These are phyloP conservation scores for Akanthomyces uredinophilus DNA, from an alignment of 2,329 filamentous ascomycete species.

Conservation along the genomic window DNA sequence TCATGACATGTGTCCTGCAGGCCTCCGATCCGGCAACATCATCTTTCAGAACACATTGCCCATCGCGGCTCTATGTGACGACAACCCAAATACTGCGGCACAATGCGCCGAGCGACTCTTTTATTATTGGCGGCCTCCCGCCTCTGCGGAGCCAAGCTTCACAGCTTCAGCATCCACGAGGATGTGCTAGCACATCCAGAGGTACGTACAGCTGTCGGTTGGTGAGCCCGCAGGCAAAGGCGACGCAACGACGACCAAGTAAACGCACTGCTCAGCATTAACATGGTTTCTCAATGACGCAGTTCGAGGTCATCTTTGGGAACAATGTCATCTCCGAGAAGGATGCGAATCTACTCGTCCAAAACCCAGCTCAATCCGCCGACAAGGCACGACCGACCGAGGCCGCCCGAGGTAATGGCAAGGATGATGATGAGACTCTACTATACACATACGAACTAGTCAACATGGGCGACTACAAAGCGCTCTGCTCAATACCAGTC, in stretches of 20 bases:
- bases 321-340: slow-evolving; percentile 66
- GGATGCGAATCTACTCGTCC: slow-evolving; percentile 59
- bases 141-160: slow-evolving; percentile 44
- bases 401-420: slow-evolving; percentile 14
- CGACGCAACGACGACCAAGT: neutral
- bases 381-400: slow-evolving; percentile 37
- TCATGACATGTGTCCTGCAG: slow-evolving; percentile 7
- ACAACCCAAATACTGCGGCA: slow-evolving; percentile 22
- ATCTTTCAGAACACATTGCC: slow-evolving; percentile 2
- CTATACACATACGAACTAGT: slow-evolving; percentile 65
- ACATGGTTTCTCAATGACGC: slow-evolving; percentile 1
- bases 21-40: neutral
- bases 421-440: slow-evolving; percentile 26
- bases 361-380: slow-evolving; percentile 35
- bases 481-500: slow-evolving; percentile 79
- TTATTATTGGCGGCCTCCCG: slow-evolving; percentile 40
- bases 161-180: slow-evolving; percentile 77
- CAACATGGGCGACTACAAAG: slow-evolving; percentile 62
- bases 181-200: slow-evolving; percentile 84
- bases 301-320: slow-evolving; percentile 79
- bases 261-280: neutral
- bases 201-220: slow-evolving; percentile 42
- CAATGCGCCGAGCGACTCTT: slow-evolving; percentile 48
- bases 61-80: slow-evolving; percentile 14
- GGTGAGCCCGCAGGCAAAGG: neutral